Evolutionary conservation across 75 land plant species (phyloP).

Genomic region (Adiantum capillusveneris): DNA sequence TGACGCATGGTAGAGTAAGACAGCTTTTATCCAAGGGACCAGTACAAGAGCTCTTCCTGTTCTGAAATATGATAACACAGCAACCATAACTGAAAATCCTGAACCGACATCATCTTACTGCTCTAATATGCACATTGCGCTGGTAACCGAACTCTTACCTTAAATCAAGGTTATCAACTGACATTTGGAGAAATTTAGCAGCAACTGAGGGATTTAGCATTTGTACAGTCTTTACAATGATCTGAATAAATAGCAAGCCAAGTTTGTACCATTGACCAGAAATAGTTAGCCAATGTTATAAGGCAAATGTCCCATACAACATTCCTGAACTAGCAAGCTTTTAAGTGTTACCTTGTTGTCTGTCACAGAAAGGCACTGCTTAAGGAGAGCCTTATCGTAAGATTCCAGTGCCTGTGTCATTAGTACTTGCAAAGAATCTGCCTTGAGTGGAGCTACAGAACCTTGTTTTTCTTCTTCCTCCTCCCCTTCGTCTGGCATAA

Average conservation of each 20-base stretch:
- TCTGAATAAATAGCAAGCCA: neutral
- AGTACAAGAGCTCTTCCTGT: slow-evolving; percentile 24
- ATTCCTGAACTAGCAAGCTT: too few species aligned
- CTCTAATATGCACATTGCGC: neutral
- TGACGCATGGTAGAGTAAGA: slow-evolving; percentile 26
- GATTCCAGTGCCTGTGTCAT: slow-evolving; percentile 31
- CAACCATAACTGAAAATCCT: too few species aligned
- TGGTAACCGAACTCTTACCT: slow-evolving; percentile 2
- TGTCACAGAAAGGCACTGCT: slow-evolving; percentile 24
- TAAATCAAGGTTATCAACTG: slow-evolving; percentile 23
- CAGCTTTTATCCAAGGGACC: slow-evolving; percentile 33
- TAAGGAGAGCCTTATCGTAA: slow-evolving; percentile 25
- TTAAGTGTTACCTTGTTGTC: slow-evolving; percentile 14
- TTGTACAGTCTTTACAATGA: slow-evolving; percentile 24
- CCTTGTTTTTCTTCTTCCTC: slow-evolving; percentile 7
- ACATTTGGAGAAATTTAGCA: slow-evolving; percentile 15
- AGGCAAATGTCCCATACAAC: neutral
- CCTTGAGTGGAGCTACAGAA: slow-evolving; percentile 16
- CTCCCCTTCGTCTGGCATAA: slow-evolving; percentile 5
- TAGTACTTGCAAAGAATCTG: slow-evolving; percentile 30
- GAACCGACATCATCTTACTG: too few species aligned
- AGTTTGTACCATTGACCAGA: neutral
- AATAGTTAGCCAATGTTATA: neutral
- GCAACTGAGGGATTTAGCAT: slow-evolving; percentile 21
- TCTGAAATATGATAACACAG: too few species aligned